Evolutionary conservation across 805 yeast genomes (phyloP).

Genomic region (Candida mattraensis): DNA sequence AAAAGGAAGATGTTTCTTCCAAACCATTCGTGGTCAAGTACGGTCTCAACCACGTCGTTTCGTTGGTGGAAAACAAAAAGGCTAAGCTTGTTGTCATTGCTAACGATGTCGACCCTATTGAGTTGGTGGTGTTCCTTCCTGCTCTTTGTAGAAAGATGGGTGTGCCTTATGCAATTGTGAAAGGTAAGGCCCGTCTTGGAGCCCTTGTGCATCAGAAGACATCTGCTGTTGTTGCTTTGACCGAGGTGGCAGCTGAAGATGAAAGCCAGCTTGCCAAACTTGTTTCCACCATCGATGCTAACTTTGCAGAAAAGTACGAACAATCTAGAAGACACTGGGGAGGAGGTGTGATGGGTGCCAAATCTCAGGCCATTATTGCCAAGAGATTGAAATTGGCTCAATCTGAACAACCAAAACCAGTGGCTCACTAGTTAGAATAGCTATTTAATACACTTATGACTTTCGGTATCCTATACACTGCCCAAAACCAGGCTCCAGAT

Average conservation of each 20-base stretch:
- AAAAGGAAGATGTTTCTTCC: slow-evolving; percentile 93
- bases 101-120: slow-evolving; percentile 99
- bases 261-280: slow-evolving; percentile 92
- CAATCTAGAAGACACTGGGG: slow-evolving; percentile 99
- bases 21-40: slow-evolving; percentile 97
- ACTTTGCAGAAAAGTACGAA: slow-evolving; percentile 92
- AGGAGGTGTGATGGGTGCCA: slow-evolving; percentile 98
- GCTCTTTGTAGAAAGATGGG: slow-evolving; percentile 99
- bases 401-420: no score
- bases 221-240: slow-evolving; percentile 94
- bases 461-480: no score
- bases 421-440: no score
- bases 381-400: slow-evolving; percentile 63
- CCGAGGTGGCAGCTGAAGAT: slow-evolving; percentile 93
- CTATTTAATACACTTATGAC: no score
- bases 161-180: slow-evolving; percentile 97
- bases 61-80: slow-evolving; percentile 97
- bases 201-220: slow-evolving; percentile 97
- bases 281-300: slow-evolving; percentile 88
- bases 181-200: slow-evolving; percentile 99
- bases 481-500: no score
- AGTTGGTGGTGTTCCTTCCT: slow-evolving; percentile 94
- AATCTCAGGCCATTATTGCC: slow-evolving; percentile 82
- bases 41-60: slow-evolving; percentile 99
- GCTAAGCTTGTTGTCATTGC: slow-evolving; percentile 96